These are phyloP conservation scores for Rhinocladiella mackenziei DNA, from an alignment of 2,329 filamentous ascomycete species.

Conservation along the genomic window DNA sequence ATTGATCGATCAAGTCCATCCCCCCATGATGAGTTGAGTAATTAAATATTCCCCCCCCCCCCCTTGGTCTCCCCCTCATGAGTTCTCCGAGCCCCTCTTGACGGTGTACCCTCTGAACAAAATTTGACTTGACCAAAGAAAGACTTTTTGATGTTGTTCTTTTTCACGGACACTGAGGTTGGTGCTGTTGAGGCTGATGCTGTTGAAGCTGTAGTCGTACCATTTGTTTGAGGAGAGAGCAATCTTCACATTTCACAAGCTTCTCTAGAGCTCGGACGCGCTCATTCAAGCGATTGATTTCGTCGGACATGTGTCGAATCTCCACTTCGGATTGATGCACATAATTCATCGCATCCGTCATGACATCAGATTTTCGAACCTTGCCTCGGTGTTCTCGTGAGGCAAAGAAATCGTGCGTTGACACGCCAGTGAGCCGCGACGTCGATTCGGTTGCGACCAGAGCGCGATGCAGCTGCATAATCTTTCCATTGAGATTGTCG, in stretches of 20 bases:
- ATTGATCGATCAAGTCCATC: no score
- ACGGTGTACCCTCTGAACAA: no score
- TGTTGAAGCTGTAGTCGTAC: conserved; percentile 17
- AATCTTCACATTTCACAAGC: conserved; percentile 24
- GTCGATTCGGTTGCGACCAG: conserved; percentile 16
- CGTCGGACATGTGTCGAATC: conserved; percentile 26
- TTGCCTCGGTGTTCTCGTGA: conserved; percentile 20
- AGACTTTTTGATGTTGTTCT: background rate
- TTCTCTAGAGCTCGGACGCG: conserved; percentile 23
- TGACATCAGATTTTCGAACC: conserved; percentile 27
- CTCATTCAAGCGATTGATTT: conserved; percentile 24
- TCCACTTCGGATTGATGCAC: conserved; percentile 25
- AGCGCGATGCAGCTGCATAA: conserved; percentile 27
- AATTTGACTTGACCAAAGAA: no score
- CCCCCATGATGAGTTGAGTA: no score
- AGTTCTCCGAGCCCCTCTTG: no score
- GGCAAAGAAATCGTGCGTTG: conserved; percentile 13
- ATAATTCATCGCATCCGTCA: conserved; percentile 28
- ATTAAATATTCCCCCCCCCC: no score
- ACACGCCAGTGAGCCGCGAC: conserved; percentile 8
- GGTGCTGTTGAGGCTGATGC: conserved; percentile 7
- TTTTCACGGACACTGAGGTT: background rate
- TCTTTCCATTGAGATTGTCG: conserved; percentile 30
- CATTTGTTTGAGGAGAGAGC: conserved; percentile 23
- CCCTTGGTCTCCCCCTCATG: no score